phyloP scores from a whole-genome alignment of 2,329 filamentous ascomycete species.

The Alternaria angustiovoidea region DNA sequence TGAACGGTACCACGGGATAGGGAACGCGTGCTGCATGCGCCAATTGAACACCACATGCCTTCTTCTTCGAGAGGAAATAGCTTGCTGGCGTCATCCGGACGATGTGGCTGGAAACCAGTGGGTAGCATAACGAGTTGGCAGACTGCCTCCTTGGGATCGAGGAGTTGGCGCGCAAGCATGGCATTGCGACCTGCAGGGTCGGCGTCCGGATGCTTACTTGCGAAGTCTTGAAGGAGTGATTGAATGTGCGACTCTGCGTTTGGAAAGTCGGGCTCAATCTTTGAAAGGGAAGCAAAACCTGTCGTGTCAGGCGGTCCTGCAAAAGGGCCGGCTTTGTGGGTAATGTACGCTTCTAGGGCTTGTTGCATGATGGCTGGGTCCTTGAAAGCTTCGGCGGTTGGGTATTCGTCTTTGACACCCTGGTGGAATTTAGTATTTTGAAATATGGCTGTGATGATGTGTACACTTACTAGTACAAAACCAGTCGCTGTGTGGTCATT shows the following conservation, averaged over 20 bases:
- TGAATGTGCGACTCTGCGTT: slow-evolving; percentile 32
- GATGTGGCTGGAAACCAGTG: slow-evolving; percentile 21
- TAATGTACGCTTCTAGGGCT: slow-evolving; percentile 37
- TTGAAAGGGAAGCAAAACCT: slow-evolving; percentile 35
- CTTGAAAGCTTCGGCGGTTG: slow-evolving; percentile 35
- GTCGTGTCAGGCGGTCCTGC: slow-evolving; percentile 32
- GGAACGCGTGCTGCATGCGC: slow-evolving; percentile 41
- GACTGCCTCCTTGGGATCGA: slow-evolving; percentile 31
- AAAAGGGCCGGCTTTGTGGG: slow-evolving; percentile 41
- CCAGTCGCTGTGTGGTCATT: slow-evolving; percentile 44
- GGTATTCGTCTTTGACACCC: slow-evolving; percentile 39
- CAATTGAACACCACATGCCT: slow-evolving; percentile 26
- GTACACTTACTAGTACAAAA: slow-evolving; percentile 23
- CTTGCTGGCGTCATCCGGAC: slow-evolving; percentile 3
- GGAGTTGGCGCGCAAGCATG: slow-evolving; percentile 33
- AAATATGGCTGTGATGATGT: not conserved
- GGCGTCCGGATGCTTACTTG: slow-evolving; percentile 27
- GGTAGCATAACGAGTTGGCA: slow-evolving; percentile 31
- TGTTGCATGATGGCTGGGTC: slow-evolving; percentile 34
- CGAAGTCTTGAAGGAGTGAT: slow-evolving; percentile 24
- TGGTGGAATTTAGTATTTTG: slow-evolving; percentile 5
- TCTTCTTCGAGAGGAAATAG: slow-evolving; percentile 17
- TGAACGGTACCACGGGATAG: slow-evolving; percentile 55
- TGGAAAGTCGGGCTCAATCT: slow-evolving; percentile 29
- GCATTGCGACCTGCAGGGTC: slow-evolving; percentile 35